Evolutionary conservation across 2,329 filamentous ascomycete species (phyloP), one percentile per base, ranked within the genome.

Genomic region (Whalleya microplaca): DNA sequence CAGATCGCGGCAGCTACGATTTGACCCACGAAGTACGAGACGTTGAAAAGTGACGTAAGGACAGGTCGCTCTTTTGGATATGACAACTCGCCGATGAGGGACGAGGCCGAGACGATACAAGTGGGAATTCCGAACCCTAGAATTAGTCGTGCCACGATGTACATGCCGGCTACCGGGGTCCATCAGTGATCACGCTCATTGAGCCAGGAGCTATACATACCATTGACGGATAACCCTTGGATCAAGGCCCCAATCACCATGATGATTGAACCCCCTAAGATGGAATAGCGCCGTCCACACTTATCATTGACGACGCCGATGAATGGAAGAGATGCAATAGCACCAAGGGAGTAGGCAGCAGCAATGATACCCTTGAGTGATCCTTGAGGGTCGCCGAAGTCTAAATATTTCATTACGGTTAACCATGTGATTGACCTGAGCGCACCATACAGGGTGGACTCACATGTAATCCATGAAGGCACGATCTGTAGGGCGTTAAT

Each of bases 101-200:
- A 77, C 1, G 84, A 84, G 4, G 80, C 84, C 6, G 81, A 81
- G 52, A 86, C 80, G 63, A 86, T 86, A 60, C 79, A 82, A 45
- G 81, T 82, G 0, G 81, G 80, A 55, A 86, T 85, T 44, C 84
- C 84, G 49, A 85, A 81, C 44, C 84, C 84, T 23, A 87, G 76
- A 21, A 87, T 73, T 63, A 85, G 78, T 65, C 84, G 82, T 32
- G 84, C 80, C 42, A 84, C 72, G 56, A 86, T 80, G 66, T 85
- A 87, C 82, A 86, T 86, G 59, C 53, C 75, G 19, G 64, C 67
- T 70, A 32, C 10, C n/a, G 19, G 19, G n/a, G 32, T 19, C 9
- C 9, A 50, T 51, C 19, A 56, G 23, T 44, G n/a, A 23, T 2
- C 29, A 18, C 45, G 23, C 20, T 40, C 12, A 29, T 27, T 18